A percentile compares a stretch with the other conserved stretches of the same genome.
These are phyloP conservation scores for Aegilops sharonensis DNA, from an alignment of 176 grass and related monocot species.

Conservation along the genomic window DNA sequence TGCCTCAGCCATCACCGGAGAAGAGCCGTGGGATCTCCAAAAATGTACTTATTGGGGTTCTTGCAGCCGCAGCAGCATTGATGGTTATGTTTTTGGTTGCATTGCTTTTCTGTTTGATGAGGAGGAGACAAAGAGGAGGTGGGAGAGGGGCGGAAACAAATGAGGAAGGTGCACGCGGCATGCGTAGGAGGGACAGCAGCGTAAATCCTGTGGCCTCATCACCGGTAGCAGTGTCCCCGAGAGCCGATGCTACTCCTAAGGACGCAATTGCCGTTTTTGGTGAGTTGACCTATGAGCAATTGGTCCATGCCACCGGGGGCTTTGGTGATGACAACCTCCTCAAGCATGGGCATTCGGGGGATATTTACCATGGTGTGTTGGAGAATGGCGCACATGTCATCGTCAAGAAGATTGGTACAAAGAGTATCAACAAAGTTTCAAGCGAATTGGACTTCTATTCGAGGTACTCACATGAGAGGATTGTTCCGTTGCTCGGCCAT, in stretches of 20 bases:
- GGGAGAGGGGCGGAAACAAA: conserved; percentile 27
- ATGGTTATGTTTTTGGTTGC: conserved; percentile 25
- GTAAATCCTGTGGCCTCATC: conserved; percentile 43
- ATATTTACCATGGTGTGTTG: conserved; percentile 69
- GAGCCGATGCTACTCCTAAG: neutral
- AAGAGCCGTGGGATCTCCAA: conserved; percentile 38
- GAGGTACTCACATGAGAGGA: conserved; percentile 44
- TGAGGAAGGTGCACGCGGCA: conserved; percentile 23
- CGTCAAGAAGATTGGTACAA: conserved; percentile 61
- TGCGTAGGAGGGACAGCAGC: conserved; percentile 50
- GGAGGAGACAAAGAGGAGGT: conserved; percentile 8
- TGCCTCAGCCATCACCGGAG: neutral
- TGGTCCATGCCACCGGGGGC: conserved; percentile 52
- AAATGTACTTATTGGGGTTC: conserved; percentile 47
- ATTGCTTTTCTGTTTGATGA: conserved; percentile 34
- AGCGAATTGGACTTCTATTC: conserved; percentile 61
- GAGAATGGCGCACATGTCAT: conserved; percentile 62
- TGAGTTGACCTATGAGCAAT: conserved; percentile 57
- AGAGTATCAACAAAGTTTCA: conserved; percentile 27
- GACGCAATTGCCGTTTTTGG: neutral
- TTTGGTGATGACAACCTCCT: conserved; percentile 60
- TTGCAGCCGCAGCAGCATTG: conserved; percentile 42
- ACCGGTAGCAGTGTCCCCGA: conserved; percentile 30
- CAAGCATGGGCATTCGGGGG: conserved; percentile 72
- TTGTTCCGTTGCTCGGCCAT: conserved; percentile 69